Evolutionary conservation across 805 yeast genomes (phyloP).

Genomic region (Candida koratica): DNA sequence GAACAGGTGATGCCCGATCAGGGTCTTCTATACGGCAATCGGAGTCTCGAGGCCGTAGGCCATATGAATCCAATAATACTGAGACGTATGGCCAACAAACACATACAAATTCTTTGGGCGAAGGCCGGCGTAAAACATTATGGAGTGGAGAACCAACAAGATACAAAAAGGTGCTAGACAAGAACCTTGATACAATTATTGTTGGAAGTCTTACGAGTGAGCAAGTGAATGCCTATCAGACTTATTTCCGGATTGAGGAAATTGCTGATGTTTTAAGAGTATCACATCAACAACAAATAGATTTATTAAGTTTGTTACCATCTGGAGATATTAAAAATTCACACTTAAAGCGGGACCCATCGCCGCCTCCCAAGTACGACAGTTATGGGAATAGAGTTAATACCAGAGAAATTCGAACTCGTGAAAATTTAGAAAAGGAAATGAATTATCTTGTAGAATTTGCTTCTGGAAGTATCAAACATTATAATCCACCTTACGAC

Average conservation of each 20-base stretch:
- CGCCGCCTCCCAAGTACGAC: constrained; percentile 94
- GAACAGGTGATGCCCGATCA: constrained; percentile 6
- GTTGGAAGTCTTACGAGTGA: constrained; percentile 53
- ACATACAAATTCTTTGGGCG: neutral
- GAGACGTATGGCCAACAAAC: neutral
- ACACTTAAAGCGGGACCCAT: constrained; percentile 51
- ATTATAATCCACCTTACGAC: constrained; percentile 74
- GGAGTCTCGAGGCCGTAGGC: constrained; percentile 5
- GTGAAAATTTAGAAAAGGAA: constrained; percentile 66
- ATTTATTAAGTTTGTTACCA: constrained; percentile 49
- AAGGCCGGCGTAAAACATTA: constrained; percentile 18
- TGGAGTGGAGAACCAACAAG: constrained; percentile 34
- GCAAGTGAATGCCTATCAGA: constrained; percentile 72
- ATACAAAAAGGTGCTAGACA: constrained; percentile 20
- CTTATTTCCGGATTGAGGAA: constrained; percentile 73
- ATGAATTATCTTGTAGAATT: constrained; percentile 73
- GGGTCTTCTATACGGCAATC: constrained; percentile 2
- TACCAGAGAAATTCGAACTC: constrained; percentile 69
- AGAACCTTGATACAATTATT: constrained; percentile 31
- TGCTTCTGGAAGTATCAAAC: constrained; percentile 69
- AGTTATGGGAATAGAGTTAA: constrained; percentile 76
- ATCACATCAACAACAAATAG: constrained; percentile 23
- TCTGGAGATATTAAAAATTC: constrained; percentile 36
- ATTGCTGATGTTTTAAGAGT: constrained; percentile 54
- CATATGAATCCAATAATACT: neutral